Base-by-base conservation (phyloP, 169 alveolate genomes). In the Plasmodium ovale region DNA sequence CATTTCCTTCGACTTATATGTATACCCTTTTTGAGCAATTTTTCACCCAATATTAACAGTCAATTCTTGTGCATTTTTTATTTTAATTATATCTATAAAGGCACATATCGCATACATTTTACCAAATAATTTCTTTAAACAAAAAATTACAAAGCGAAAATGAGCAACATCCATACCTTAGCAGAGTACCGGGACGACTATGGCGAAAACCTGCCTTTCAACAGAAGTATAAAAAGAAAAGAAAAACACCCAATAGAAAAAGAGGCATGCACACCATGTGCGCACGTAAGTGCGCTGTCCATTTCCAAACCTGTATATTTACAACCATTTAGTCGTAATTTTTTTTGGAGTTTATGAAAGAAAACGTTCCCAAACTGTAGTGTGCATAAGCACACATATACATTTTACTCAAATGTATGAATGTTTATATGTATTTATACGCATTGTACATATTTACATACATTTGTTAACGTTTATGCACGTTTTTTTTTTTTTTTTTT, bases 151-250 rank as follows among this genome's bases (percentile, higher is more conserved):
- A 35, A 31, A 12, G 16, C 35, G 64, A 82, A 31, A 19, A 82
- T 82, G 90, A 82, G 90, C 58, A 82, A 82, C 65, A 82, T 82
- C 19, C 90, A 82, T 42, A 82, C 90, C n/a, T 58, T 82, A 82
- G 90, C 79, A 21, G 90, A 82, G 7, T 82, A 65, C 56, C 27
- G 90, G 58, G 90, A 82, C 39, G 84, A 37, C 14, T 49, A 82
- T 42, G 70, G 64, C 47, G 90, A 82, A 37, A 53, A 82, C 27
- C 58, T 51, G 14, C 90, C 90, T 33, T 65, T 82, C 69, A 82
- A 82, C 23, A 82, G 84, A 82, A 82, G 90, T 82, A 82, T 64
- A 33, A 70, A 56, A 70, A 70, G 21, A 21, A 59, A 59, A 23
- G 9, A 59, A 12, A 54, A 16, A 54, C n/a, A n/a, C n/a, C n/a